A percentile compares a stretch with the other conserved stretches of the same genome.
These are phyloP conservation scores for Phialophora verrucosa DNA, from an alignment of 2,329 filamentous ascomycete genomes.

Conservation along the genomic window DNA sequence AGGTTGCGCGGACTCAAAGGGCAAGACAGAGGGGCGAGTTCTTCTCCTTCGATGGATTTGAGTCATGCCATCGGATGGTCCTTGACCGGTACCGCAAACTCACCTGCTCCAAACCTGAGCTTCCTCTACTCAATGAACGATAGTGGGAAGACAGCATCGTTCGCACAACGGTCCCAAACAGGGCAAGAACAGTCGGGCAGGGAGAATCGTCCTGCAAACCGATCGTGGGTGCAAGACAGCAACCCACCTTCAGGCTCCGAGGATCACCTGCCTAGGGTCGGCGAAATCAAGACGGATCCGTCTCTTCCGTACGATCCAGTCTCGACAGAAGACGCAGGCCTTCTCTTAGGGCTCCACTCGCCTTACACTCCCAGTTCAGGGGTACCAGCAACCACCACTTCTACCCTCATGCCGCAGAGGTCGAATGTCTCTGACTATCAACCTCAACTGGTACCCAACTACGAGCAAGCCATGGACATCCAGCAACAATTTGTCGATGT, in stretches of 20 bases:
- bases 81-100: slow-evolving; percentile 85
- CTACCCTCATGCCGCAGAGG: slow-evolving; percentile 1
- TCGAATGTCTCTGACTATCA: slow-evolving; percentile 4
- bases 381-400: not conserved
- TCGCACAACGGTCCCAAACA: not conserved
- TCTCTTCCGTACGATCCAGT: slow-evolving; percentile 42
- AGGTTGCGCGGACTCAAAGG: slow-evolving; percentile 20
- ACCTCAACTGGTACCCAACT: slow-evolving; percentile 7
- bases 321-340: slow-evolving; percentile 54
- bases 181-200: not conserved
- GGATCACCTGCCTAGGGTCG: not conserved
- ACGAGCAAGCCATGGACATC: not conserved
- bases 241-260: not conserved
- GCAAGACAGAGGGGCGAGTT: slow-evolving; percentile 43
- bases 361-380: slow-evolving; percentile 43
- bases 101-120: slow-evolving; percentile 80
- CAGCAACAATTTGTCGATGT: slow-evolving; percentile 19
- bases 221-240: not conserved
- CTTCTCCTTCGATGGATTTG: slow-evolving; percentile 57
- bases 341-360: slow-evolving; percentile 57
- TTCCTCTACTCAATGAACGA: slow-evolving; percentile 68
- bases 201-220: not conserved
- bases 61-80: slow-evolving; percentile 78
- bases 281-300: slow-evolving; percentile 24
- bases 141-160: not conserved